Percentiles rank a stretch among this genome's conserved stretches.
phyloP scores from a whole-genome alignment of 2,329 filamentous ascomycete species.

The Cladophialophora psammophila region DNA sequence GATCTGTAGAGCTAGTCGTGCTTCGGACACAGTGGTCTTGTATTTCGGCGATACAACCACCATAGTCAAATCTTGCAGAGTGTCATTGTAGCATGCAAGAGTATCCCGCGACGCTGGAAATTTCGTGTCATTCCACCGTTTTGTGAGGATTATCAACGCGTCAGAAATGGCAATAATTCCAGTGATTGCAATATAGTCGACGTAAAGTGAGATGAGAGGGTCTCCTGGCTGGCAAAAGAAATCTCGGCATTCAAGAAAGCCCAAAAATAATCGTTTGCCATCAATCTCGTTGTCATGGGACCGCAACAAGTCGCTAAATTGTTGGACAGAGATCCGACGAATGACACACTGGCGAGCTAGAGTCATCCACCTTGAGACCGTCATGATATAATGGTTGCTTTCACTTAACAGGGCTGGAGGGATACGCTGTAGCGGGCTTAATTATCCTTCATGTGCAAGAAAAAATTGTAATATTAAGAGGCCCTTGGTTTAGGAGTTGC shows the following conservation, averaged over 20 bases:
- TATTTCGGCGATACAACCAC: constrained; percentile 31
- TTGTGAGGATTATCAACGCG: constrained; percentile 31
- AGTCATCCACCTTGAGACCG: constrained; percentile 42
- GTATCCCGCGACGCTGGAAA: background rate
- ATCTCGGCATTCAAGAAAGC: constrained; percentile 33
- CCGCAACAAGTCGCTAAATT: constrained; percentile 32
- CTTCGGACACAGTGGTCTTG: constrained; percentile 20
- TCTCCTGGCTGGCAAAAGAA: constrained; percentile 37
- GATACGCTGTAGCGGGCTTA: background rate
- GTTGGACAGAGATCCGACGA: constrained; percentile 32
- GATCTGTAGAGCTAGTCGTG: constrained; percentile 22
- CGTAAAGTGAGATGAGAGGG: constrained; percentile 39
- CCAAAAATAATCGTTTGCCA: constrained; percentile 33
- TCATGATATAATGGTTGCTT: constrained; percentile 41
- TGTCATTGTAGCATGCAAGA: constrained; percentile 27
- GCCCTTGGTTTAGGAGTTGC: background rate
- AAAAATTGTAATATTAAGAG: background rate
- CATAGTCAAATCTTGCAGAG: constrained; percentile 36
- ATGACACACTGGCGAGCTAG: constrained; percentile 38
- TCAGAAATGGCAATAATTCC: constrained; percentile 32
- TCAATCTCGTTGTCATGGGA: constrained; percentile 9
- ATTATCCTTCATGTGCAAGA: background rate
- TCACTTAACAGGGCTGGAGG: background rate
- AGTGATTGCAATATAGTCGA: constrained; percentile 33
- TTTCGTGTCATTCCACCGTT: constrained; percentile 30